Evolutionary conservation across 164 flowering plant species (phyloP).

Genomic region (Kalanchoe fedtschenkoi): DNA sequence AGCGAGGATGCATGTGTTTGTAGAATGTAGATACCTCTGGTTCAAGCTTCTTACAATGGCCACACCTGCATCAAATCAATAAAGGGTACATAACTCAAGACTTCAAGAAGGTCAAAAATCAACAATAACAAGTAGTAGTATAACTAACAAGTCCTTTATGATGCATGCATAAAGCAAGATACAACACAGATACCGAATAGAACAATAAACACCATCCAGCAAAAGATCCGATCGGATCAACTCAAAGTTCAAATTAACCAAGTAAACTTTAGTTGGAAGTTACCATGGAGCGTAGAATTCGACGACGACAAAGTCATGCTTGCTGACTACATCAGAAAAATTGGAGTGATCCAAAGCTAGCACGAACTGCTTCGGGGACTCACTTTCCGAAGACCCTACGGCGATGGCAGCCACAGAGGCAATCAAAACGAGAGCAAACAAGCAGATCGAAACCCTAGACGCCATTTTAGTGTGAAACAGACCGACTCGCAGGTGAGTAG

Average conservation of each 20-base stretch:
- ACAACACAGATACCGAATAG: background rate
- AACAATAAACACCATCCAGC: background rate
- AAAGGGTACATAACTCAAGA: too few species aligned
- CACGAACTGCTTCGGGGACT: constrained; percentile 41
- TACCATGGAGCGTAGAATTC: constrained; percentile 98
- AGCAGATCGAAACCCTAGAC: constrained; percentile 22
- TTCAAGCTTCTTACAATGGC: constrained; percentile 88
- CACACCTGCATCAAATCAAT: constrained; percentile 51
- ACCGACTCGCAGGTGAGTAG: too few species aligned
- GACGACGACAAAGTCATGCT: constrained; percentile 69
- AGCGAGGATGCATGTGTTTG: background rate
- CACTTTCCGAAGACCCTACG: constrained; percentile 9
- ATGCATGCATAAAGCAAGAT: background rate
- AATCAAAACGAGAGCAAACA: constrained; percentile 10
- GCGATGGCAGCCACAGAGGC: constrained; percentile 11
- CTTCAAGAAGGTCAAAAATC: too few species aligned
- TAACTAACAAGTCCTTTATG: too few species aligned
- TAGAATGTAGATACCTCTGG: constrained; percentile 63
- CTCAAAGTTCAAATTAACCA: background rate
- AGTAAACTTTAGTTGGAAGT: background rate
- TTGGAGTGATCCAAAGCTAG: constrained; percentile 68
- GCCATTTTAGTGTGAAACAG: too few species aligned
- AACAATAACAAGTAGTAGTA: background rate
- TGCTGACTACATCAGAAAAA: constrained; percentile 52
- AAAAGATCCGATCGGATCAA: background rate